A percentile compares a stretch with the other conserved stretches of the same genome.
Evolutionary conservation across 306 rosid genomes (phyloP).

Genomic region (Begonia masoniana): DNA sequence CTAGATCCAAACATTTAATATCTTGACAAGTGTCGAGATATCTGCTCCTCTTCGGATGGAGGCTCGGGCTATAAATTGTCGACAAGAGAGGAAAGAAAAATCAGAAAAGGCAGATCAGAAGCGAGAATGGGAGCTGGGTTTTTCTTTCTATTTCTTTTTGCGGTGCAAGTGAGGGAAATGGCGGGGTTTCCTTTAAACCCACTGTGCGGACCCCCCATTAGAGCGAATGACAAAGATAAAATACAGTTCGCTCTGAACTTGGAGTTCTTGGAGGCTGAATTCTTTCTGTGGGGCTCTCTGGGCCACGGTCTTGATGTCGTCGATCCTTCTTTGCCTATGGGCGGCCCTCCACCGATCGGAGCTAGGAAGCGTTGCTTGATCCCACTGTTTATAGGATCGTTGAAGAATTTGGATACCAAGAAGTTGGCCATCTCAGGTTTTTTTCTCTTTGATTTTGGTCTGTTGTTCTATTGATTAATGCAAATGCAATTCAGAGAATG

Average conservation of each 20-base stretch:
- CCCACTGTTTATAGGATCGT: constrained; percentile 1
- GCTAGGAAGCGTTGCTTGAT: constrained; percentile 17
- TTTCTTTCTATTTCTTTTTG: background rate
- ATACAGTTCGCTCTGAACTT: constrained; percentile 1
- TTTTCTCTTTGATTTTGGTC: background rate
- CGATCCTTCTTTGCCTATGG: constrained; percentile 2
- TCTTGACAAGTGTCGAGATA: no score
- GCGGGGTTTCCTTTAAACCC: background rate
- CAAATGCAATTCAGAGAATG: no score
- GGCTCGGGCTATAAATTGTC: no score
- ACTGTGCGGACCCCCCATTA: background rate
- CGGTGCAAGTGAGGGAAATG: background rate
- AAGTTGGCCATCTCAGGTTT: constrained; percentile 22
- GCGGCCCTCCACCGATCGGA: constrained; percentile 22
- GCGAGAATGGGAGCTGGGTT: background rate
- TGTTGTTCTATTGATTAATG: background rate
- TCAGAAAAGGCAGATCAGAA: no score
- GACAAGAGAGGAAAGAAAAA: no score
- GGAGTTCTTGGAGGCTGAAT: constrained; percentile 3
- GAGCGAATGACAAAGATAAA: background rate
- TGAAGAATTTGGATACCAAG: constrained; percentile 24
- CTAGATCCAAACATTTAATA: no score
- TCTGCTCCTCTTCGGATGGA: no score
- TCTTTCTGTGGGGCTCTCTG: background rate
- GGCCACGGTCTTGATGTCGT: constrained; percentile 6